Evolutionary conservation across 2,329 filamentous ascomycete species (phyloP), one percentile per base, ranked within the genome.

Genomic region (Venturia aucupariae): DNA sequence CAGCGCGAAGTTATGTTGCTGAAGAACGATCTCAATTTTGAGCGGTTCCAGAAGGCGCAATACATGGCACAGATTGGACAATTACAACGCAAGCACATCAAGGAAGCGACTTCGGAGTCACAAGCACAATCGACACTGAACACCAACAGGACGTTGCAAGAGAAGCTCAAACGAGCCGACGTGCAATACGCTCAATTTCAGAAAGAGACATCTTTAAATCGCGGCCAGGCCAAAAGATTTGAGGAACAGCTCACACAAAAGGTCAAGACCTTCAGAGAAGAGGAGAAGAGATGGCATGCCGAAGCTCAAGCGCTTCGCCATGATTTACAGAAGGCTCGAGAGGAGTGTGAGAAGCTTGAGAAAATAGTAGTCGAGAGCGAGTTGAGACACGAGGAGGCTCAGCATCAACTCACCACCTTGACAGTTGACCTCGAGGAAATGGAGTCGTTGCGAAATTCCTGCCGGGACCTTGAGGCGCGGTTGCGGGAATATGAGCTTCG

Each of bases 101-200:
- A 84, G 68, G 88, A 92, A 72, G 89, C 89, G 8, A 88, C 89
- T 1, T 88, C 85, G 0, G 90, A 93, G 72, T 90, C 90, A 0
- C 90, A 94, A 71, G 91, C 88, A 1, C 89, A 93, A 68, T 91
- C 92, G 63, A 77, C 94, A 3, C 84, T 93, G 67, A 88, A 91
- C 69, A 86, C 83, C 22, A 93, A 92, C 71, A 85, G 89, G 22
- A 85, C 85, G 24, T 76, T 93, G 38, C 90, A 88, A 72, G 84
- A 85, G 64, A 87, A 89, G 63, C 81, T 91, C 10, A 86, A 89
- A 64, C 89, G 90, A 64, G 86, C 88, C 1, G 90, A 89, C 70
- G 85, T 87, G 68, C 79, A 83, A 2, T 88, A 90, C 73, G 79
- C 84, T 66, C 86, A 89, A 70, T 82, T 88, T 61, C 87, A 86